Base-by-base conservation (phyloP, 352 stramenopile species). In the Aphanomyces invadans region DNA sequence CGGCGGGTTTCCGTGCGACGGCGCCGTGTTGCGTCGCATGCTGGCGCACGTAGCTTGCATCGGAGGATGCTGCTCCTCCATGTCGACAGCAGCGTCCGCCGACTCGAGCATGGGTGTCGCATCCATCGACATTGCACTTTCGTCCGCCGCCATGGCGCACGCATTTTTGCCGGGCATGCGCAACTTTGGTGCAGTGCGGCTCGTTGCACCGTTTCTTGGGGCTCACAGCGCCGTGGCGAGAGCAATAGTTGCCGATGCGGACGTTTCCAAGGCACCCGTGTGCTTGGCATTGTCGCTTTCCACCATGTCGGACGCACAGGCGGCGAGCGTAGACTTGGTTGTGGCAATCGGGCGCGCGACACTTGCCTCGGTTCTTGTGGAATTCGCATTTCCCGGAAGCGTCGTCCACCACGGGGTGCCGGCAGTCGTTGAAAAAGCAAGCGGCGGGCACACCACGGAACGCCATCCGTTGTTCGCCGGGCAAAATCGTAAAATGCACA, bases 281-380 rank as follows among this genome's bases (percentile, higher is more conserved):
- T 4, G n/a, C 26, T 25, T 48, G n/a, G 32, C 55, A 63, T 26
- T 28, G 21, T 11, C 55, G 55, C 42, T 63, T 63, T 11, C 55
- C 55, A 1, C 55, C 55, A 21, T 63, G 55, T n/a, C 55, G 55
- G 29, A 63, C 55, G 42, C 55, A 63, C 10, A 63, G 55, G 23
- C 26, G 28, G 29, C 55, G 55, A 4, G 55, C 36, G 55, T 52
- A 63, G 7, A 63, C 55, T 33, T 52, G 36, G 42, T 63, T 63
- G 9, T 21, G 36, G 42, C 55, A 63, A 23, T 52, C 36, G 42
- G 19, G 21, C 21, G 36, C 32, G 19, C 12, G 55, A 26, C 55
- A 63, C 19, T 23, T 17, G 17, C 17, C 31, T 15, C 55, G 55
- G 42, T 48, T 19, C 12, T 29, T 23, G 23, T 63, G 55, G 23